Conservation (phyloP, 306 rosid genomes). For the Citrullus mucosospermus region DNA sequence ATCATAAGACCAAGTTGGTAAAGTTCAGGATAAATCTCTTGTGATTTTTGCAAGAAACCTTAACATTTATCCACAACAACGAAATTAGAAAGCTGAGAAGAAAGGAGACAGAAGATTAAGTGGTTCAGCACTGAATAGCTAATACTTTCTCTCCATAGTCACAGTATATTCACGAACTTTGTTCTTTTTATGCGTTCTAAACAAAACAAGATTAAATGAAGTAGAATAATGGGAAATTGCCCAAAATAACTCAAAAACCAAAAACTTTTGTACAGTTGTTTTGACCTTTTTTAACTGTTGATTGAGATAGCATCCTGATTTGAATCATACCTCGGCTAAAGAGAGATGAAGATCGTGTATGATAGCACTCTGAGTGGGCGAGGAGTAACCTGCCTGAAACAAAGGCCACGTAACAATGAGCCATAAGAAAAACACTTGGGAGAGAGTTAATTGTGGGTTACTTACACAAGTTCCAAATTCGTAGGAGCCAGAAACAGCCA, state of each 20-base stretch:
- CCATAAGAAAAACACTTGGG: not conserved
- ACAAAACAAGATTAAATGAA: not conserved
- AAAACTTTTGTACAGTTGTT: no score
- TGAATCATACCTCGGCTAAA: conserved; percentile 44
- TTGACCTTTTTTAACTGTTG: no score
- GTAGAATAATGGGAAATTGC: not conserved
- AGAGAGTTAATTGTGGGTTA: not conserved
- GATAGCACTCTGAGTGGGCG: conserved; percentile 74
- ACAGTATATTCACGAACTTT: no score
- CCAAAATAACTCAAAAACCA: no score
- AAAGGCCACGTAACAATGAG: conserved; percentile 2
- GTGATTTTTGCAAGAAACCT: not conserved
- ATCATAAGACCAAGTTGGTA: not conserved
- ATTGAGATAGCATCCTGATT: not conserved
- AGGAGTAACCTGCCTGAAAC: conserved; percentile 82
- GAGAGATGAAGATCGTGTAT: conserved; percentile 49
- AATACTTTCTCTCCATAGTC: no score
- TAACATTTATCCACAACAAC: not conserved
- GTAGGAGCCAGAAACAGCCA: conserved; percentile 84
- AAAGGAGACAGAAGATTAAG: not conserved
- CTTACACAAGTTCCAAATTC: conserved; percentile 83
- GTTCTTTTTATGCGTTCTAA: no score
- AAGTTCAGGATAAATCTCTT: not conserved
- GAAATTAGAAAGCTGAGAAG: no score
- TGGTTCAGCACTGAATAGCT: not conserved